Percentiles rank a stretch among this genome's conserved stretches.
Evolutionary conservation across 768 basidiomycete species (phyloP).

Genomic region (Tricholoma flavovirens): DNA sequence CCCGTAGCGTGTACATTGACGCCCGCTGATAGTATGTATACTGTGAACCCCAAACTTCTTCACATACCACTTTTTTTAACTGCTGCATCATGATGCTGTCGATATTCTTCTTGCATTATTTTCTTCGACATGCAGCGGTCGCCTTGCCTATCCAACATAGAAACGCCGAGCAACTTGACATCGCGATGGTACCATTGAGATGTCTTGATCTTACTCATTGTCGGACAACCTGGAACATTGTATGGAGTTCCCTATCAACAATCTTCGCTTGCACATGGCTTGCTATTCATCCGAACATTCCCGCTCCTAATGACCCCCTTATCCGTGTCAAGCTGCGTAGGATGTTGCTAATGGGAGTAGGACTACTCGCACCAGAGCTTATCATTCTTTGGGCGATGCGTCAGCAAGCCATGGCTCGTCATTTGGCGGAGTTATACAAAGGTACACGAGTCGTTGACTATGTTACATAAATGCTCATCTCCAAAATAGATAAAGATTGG

Average conservation of each 20-base stretch:
- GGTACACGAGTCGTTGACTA: neutral
- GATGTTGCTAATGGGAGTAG: neutral
- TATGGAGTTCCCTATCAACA: constrained; percentile 20
- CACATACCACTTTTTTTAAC: no score
- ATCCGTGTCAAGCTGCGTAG: constrained; percentile 41
- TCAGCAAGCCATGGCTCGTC: neutral
- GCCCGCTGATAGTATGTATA: no score
- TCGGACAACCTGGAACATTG: constrained; percentile 13
- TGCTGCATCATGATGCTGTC: no score
- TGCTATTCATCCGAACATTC: constrained; percentile 23
- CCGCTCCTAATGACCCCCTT: neutral
- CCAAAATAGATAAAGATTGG: neutral
- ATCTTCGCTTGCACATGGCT: constrained; percentile 21
- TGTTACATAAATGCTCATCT: neutral
- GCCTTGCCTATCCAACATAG: no score
- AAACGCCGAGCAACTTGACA: no score
- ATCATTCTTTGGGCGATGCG: neutral
- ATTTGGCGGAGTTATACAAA: neutral
- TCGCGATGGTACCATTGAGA: no score
- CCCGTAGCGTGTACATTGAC: no score
- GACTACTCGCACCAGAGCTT: neutral
- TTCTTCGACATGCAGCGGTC: no score
- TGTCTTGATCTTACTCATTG: neutral
- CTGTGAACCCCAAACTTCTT: no score
- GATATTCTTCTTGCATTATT: no score